A percentile compares a stretch with the other conserved stretches of the same genome.
phyloP scores from a whole-genome alignment of 257 asterid genomes.

The Dorcoceras hygrometricum region DNA sequence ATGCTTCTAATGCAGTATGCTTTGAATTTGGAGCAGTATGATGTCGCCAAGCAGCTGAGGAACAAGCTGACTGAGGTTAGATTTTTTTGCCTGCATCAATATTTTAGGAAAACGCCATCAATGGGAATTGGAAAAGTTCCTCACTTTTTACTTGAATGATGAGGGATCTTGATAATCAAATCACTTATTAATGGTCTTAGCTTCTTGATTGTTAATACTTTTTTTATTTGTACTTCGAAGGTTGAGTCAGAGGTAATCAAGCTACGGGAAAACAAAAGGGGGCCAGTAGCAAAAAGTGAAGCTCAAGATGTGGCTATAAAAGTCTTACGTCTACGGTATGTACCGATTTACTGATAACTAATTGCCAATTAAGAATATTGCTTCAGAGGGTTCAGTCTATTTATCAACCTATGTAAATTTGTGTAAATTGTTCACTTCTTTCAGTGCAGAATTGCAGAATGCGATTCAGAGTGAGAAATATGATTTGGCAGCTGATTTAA shows the following conservation, averaged over 20 bases:
- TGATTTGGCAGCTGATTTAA: slow-evolving; percentile 75
- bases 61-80: slow-evolving; percentile 86
- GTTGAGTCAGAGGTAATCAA: slow-evolving; percentile 81
- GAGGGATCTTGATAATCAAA: not conserved
- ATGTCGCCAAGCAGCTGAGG: slow-evolving; percentile 83
- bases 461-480: slow-evolving; percentile 85
- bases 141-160: not conserved
- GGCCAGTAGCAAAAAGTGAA: slow-evolving; percentile 78
- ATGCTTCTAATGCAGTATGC: slow-evolving; percentile 67
- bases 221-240: slow-evolving; percentile 55
- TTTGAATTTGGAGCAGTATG: slow-evolving; percentile 92
- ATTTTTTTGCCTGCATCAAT: slow-evolving; percentile 2
- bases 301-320: slow-evolving; percentile 97
- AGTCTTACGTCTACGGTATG: slow-evolving; percentile 77
- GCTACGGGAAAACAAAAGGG: slow-evolving; percentile 69
- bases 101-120: not conserved
- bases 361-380: not conserved
- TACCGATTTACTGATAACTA: slow-evolving; percentile 20
- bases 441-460: slow-evolving; percentile 87
- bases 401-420: not conserved
- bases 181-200: not conserved
- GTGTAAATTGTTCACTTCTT: slow-evolving; percentile 23
- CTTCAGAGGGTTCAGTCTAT: not conserved
- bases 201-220: slow-evolving; percentile 19
- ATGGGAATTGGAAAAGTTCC: not conserved